Conservation (phyloP, 2,329 filamentous ascomycete genomes). For the Simplicillium sp. region DNA sequence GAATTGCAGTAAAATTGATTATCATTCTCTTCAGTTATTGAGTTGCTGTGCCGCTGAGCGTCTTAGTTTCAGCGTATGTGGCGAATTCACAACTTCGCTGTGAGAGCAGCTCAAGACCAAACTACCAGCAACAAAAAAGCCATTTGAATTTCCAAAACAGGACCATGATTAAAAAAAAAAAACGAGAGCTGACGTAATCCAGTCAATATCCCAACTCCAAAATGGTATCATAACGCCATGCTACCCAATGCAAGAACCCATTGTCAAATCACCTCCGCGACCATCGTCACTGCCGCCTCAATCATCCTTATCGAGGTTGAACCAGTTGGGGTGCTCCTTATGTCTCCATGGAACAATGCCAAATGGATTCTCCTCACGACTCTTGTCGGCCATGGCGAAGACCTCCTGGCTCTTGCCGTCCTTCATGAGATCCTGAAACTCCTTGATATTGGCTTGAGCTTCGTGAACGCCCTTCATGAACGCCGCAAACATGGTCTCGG, state of each 20-base stretch:
- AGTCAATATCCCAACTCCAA: neutral
- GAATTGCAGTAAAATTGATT: too few species aligned
- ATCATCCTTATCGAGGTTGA: conserved; percentile 20
- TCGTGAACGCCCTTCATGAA: conserved; percentile 37
- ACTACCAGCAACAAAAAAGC: neutral
- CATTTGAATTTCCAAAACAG: neutral
- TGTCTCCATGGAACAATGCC: conserved; percentile 51
- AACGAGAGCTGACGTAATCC: neutral
- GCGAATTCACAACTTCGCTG: too few species aligned
- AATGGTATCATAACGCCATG: neutral
- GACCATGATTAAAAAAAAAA: neutral
- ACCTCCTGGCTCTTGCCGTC: conserved; percentile 37
- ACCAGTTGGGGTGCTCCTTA: conserved; percentile 51
- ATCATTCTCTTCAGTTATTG: too few species aligned
- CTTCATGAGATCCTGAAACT: conserved; percentile 37
- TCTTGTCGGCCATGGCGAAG: conserved; percentile 42
- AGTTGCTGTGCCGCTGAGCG: too few species aligned
- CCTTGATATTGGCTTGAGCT: conserved; percentile 40
- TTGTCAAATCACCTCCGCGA: too few species aligned
- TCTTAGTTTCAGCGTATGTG: too few species aligned
- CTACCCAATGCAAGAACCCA: neutral
- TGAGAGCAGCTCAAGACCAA: too few species aligned
- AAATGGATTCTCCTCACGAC: conserved; percentile 42
- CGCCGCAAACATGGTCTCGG: conserved; percentile 36
- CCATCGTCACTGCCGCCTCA: neutral